Evolutionary conservation across 192 early-diverging fungal genomes (phyloP).

Genomic region (Linnemannia schmuckeri): DNA sequence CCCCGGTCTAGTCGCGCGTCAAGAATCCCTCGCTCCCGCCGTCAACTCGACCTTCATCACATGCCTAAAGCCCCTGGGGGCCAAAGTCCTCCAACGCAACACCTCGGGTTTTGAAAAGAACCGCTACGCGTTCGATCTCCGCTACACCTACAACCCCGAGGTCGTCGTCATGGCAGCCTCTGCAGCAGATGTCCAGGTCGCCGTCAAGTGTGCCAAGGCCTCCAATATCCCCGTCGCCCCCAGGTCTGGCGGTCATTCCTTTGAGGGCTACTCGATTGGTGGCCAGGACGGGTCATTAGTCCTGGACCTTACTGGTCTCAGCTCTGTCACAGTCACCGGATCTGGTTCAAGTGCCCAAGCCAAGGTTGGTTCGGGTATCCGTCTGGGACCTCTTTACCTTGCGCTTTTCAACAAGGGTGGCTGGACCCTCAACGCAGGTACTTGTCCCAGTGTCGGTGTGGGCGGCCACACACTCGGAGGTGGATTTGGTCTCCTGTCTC

Average conservation of each 20-base stretch:
- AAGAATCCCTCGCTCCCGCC: neutral
- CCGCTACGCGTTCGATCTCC: constrained; percentile 33
- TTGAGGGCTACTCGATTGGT: constrained; percentile 64
- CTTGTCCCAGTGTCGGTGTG: constrained; percentile 70
- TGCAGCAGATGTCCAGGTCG: constrained; percentile 19
- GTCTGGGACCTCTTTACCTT: constrained; percentile 65
- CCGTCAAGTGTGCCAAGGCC: constrained; percentile 50
- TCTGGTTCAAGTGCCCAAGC: neutral
- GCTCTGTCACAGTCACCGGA: neutral
- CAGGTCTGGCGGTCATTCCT: constrained; percentile 71
- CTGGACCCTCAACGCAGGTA: constrained; percentile 63
- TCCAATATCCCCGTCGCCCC: constrained; percentile 48
- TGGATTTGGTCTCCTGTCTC: constrained; percentile 63
- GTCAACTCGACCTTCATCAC: constrained; percentile 6
- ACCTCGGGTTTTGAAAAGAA: constrained; percentile 13
- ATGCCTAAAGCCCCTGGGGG: constrained; percentile 26
- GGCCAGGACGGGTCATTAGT: constrained; percentile 62
- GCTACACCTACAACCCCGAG: constrained; percentile 33
- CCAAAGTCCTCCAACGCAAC: constrained; percentile 23
- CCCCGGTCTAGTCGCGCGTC: neutral
- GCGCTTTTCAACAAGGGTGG: constrained; percentile 37
- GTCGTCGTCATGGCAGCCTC: constrained; percentile 34
- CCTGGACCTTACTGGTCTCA: constrained; percentile 58
- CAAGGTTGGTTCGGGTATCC: constrained; percentile 62
- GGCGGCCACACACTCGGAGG: constrained; percentile 69